Conservation (phyloP, 148 eudicot species). For the Rhododendron molle region DNA sequence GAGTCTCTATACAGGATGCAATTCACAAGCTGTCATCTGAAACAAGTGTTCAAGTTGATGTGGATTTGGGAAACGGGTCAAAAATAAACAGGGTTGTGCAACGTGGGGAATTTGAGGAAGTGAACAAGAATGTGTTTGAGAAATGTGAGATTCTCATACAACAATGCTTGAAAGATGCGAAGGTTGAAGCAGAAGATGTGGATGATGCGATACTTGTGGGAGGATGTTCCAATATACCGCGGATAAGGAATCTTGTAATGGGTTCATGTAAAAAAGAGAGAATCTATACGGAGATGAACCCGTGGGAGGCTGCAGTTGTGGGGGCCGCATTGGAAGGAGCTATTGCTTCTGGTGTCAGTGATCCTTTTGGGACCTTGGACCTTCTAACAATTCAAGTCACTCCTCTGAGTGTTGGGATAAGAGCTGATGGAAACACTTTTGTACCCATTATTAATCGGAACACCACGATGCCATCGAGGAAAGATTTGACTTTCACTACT, state of each 20-base stretch:
- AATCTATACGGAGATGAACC: conserved; percentile 53
- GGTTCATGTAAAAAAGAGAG: conserved; percentile 39
- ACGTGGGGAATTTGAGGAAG: conserved; percentile 61
- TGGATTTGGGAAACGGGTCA: conserved; percentile 62
- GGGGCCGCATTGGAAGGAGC: conserved; percentile 98
- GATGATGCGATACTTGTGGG: conserved; percentile 74
- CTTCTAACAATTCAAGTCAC: conserved; percentile 82
- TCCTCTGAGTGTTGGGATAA: conserved; percentile 66
- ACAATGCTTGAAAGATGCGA: conserved; percentile 70
- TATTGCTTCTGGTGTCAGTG: conserved; percentile 72
- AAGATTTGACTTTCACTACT: conserved; percentile 66
- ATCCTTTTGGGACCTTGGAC: conserved; percentile 82
- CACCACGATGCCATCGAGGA: conserved; percentile 60
- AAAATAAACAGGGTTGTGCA: conserved; percentile 46
- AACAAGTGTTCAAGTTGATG: conserved; percentile 42
- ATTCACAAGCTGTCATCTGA: conserved; percentile 58
- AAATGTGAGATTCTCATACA: conserved; percentile 46
- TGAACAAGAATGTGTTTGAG: conserved; percentile 49
- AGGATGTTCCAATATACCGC: conserved; percentile 72
- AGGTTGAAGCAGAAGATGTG: conserved; percentile 42
- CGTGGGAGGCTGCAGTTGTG: conserved; percentile 70
- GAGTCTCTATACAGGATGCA: conserved; percentile 75
- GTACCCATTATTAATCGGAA: conserved; percentile 63
- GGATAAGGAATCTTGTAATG: conserved; percentile 41
- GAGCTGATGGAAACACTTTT: conserved; percentile 52